Evolutionary conservation across 495 filamentous ascomycete genomes (phyloP).

Genomic region (Bathelium albidoporum): DNA sequence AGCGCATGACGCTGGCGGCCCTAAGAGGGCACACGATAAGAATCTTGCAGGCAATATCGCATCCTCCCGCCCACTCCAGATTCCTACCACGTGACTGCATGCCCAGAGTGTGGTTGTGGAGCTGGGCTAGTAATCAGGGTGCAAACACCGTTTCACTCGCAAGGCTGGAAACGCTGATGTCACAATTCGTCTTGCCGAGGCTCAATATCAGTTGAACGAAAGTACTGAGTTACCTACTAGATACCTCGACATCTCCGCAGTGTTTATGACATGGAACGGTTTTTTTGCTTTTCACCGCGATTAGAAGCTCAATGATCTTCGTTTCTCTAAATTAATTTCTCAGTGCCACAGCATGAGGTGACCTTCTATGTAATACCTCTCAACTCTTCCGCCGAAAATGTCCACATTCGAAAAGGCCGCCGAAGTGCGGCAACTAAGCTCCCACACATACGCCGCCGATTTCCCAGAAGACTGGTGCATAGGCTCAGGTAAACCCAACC

Average conservation of each 20-base stretch:
- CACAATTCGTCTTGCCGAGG: not conserved
- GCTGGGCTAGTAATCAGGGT: too few relatives aligned
- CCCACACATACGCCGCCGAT: constrained; percentile 50
- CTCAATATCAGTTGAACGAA: not conserved
- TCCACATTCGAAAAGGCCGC: constrained; percentile 47
- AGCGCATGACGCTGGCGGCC: too few relatives aligned
- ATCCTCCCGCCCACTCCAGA: too few relatives aligned
- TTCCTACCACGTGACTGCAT: too few relatives aligned
- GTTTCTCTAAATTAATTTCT: not conserved
- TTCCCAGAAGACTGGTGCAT: constrained; percentile 60
- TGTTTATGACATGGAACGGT: too few relatives aligned
- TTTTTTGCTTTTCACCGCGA: not conserved
- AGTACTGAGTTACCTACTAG: too few relatives aligned
- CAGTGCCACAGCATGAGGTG: not conserved
- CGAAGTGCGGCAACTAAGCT: constrained; percentile 41
- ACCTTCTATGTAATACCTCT: not conserved
- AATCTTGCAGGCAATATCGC: too few relatives aligned
- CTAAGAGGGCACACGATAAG: not conserved
- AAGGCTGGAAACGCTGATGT: too few relatives aligned
- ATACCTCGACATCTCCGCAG: too few relatives aligned
- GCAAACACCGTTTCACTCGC: too few relatives aligned
- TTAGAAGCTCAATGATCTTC: not conserved
- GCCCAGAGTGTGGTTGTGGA: too few relatives aligned
- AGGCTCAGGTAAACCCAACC: constrained; percentile 45
- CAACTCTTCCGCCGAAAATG: not conserved